Evolutionary conservation across 805 yeast species (phyloP), one percentile per base, ranked within the genome.

Genomic region (Saturnispora mendoncae): DNA sequence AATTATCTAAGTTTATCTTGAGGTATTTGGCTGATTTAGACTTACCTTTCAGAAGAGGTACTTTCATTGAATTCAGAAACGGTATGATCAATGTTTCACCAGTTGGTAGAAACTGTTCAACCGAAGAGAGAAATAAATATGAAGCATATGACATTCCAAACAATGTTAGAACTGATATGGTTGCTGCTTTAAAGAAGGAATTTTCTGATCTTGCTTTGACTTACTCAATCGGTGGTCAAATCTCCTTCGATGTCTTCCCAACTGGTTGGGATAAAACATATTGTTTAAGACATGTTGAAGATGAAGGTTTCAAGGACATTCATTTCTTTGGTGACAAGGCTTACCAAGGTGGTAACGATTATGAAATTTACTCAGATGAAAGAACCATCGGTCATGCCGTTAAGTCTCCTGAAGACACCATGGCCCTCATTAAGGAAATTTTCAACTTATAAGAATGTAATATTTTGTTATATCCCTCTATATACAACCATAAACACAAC

Each of bases 201-300:
- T 92, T 92, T 74, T 65, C 90, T 44, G 90, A 88, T 65, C 71
- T 71, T 57, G 83, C 81, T 43, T 75, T 92, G 60, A 90, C 97
- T 52, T 92, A 83, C 76, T 92, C 98, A 46, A 92, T 92, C 51
- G 99, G 99, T 66, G 99, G 99, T 55, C 97, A 92, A 75, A 92
- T 92, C 64, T 90, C 97, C 27, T 92, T 92, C 58, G 99, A 92
- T 60, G 97, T 92, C 50, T 92, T 92, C 90, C 99, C 99, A 71
- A 85, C 96, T 50, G 98, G 99, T 60, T 92, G 99, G 99, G 99
- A 92, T 69, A 92, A 92, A 78, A 92, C 99, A 48, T 92, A 90
- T 72, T 85, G 95, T 67, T 76, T 92, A 62, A 87, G 82, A 67
- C 98, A 90, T 67, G 88, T 92, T 55, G 85, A 68, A 57, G 65